Percentiles rank a stretch among this genome's conserved stretches.
phyloP scores from a whole-genome alignment of 352 stramenopile species.

The Globisporangium paroecandrum region DNA sequence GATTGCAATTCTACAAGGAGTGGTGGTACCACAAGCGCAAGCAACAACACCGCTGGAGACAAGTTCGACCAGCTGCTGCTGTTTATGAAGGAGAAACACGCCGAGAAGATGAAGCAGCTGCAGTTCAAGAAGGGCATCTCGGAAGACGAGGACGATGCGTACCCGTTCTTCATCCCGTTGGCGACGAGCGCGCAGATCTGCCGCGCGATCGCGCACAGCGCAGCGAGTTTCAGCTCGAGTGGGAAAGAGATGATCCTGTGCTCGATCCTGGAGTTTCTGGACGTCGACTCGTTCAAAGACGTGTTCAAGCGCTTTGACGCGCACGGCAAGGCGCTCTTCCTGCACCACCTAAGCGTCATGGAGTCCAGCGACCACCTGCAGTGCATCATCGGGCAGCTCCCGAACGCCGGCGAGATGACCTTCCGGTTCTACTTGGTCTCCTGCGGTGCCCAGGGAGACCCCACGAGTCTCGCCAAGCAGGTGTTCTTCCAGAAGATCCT shows the following conservation, averaged over 20 bases:
- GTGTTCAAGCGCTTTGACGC: constrained; percentile 63
- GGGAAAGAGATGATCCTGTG: constrained; percentile 74
- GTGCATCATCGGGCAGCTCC: constrained; percentile 44
- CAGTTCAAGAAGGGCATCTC: constrained; percentile 12
- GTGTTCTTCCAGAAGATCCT: constrained; percentile 61
- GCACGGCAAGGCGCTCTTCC: constrained; percentile 52
- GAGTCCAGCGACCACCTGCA: constrained; percentile 58
- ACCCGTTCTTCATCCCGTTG: constrained; percentile 54
- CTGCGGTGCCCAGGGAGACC: constrained; percentile 29
- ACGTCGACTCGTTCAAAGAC: constrained; percentile 64
- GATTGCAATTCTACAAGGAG: constrained; percentile 1
- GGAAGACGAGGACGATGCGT: constrained; percentile 35
- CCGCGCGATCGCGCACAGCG: constrained; percentile 58
- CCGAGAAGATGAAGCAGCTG: constrained; percentile 4
- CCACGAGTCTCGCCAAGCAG: constrained; percentile 30
- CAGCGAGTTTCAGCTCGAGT: constrained; percentile 52
- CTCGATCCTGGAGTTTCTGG: constrained; percentile 57
- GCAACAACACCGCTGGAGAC: background rate
- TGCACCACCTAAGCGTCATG: constrained; percentile 53
- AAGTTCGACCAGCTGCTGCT: constrained; percentile 14
- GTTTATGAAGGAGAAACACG: constrained; percentile 14
- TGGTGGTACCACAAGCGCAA: background rate
- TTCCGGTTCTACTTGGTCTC: constrained; percentile 58
- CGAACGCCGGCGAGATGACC: constrained; percentile 53
- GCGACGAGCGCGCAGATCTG: constrained; percentile 66